Percentiles rank a stretch among this genome's conserved stretches.
These are phyloP conservation scores for Saturnispora sekii DNA, from an alignment of 805 yeast genomes.

Conservation along the genomic window DNA sequence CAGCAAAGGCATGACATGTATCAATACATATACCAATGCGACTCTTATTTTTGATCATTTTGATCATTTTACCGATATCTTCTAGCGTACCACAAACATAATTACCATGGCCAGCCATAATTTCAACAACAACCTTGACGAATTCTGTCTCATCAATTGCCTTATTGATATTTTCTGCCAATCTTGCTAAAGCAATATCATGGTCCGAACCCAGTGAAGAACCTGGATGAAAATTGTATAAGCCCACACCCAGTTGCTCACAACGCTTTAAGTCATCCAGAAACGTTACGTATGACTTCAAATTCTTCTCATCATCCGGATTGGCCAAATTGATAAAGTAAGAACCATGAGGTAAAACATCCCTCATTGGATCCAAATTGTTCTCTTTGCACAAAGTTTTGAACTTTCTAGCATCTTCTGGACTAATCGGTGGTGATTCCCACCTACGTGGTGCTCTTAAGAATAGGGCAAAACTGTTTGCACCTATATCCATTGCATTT, in stretches of 20 bases:
- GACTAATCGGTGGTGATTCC: slow-evolving; percentile 70
- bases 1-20: slow-evolving; percentile 94
- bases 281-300: slow-evolving; percentile 66
- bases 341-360: slow-evolving; percentile 89
- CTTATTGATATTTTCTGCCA: slow-evolving; percentile 72
- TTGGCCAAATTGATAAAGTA: slow-evolving; percentile 89
- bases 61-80: slow-evolving; percentile 69
- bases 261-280: slow-evolving; percentile 83
- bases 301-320: slow-evolving; percentile 73
- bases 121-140: slow-evolving; percentile 86
- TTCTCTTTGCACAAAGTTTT: slow-evolving; percentile 48
- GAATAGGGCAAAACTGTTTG: slow-evolving; percentile 84
- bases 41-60: slow-evolving; percentile 63
- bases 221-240: slow-evolving; percentile 91
- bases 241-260: slow-evolving; percentile 73
- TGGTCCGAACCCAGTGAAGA: slow-evolving; percentile 69
- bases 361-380: slow-evolving; percentile 65
- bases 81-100: slow-evolving; percentile 74
- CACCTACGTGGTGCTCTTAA: slow-evolving; percentile 85
- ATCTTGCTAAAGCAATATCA: slow-evolving; percentile 46
- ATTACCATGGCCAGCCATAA: slow-evolving; percentile 97
- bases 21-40: slow-evolving; percentile 96
- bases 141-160: slow-evolving; percentile 66
- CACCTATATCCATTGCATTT: slow-evolving; percentile 42
- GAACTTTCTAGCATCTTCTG: slow-evolving; percentile 61